Conservation (phyloP, 192 early-diverging fungal genomes). For the Podila verticillata region DNA sequence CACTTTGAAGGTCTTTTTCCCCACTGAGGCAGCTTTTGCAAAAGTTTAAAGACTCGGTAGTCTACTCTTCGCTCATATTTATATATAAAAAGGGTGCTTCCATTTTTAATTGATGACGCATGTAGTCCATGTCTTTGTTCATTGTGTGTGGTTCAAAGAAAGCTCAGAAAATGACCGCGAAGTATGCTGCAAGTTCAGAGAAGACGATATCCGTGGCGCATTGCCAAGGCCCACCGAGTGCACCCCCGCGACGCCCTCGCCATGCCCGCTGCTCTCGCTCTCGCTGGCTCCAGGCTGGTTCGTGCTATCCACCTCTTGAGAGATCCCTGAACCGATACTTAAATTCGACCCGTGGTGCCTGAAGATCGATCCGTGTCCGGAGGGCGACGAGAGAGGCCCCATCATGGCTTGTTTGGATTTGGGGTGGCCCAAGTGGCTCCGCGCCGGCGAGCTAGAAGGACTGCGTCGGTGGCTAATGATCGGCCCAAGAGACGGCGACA, state of each 20-base stretch:
- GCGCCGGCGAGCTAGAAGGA: constrained; percentile 42
- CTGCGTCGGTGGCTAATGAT: constrained; percentile 31
- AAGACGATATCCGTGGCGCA: constrained; percentile 7
- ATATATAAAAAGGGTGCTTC: background rate
- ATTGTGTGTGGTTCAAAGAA: constrained; percentile 23
- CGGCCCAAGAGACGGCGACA: constrained; percentile 45
- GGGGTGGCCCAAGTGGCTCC: constrained; percentile 30
- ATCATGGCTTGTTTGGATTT: constrained; percentile 27
- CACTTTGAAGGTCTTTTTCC: constrained; percentile 76
- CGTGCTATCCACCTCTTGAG: background rate
- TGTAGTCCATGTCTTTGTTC: background rate
- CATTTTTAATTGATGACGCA: background rate
- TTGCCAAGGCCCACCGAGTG: background rate
- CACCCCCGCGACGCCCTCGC: background rate
- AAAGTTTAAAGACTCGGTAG: background rate
- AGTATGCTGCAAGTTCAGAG: constrained; percentile 29
- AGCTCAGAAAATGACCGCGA: constrained; percentile 42
- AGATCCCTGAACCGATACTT: background rate
- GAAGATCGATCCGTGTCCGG: constrained; percentile 30
- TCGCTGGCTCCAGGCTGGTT: background rate
- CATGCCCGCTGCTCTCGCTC: background rate
- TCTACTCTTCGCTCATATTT: background rate
- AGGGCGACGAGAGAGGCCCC: constrained; percentile 26
- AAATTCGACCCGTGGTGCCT: constrained; percentile 1
- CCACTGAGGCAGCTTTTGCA: background rate